These are phyloP conservation scores for Aureobasidium musti DNA, from an alignment of 2,329 filamentous ascomycete genomes.

Conservation along the genomic window DNA sequence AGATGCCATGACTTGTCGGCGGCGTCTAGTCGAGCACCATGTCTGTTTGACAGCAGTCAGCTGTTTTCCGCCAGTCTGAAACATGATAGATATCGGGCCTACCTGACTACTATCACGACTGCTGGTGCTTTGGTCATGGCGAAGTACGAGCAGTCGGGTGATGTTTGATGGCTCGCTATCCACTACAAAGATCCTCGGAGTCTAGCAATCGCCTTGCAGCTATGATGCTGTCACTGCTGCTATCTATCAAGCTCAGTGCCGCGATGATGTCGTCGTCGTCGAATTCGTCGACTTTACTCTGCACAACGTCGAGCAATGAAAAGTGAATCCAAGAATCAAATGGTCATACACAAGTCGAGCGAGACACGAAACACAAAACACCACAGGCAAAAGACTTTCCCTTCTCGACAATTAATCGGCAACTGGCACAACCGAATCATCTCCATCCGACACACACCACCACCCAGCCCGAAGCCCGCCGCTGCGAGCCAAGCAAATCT, in stretches of 20 bases:
- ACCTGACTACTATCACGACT: slow-evolving; percentile 55
- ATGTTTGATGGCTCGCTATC: background rate
- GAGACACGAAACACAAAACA: background rate
- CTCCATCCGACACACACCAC: background rate
- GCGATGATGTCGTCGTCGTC: slow-evolving; percentile 21
- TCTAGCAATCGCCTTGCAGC: background rate
- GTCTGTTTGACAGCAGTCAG: slow-evolving; percentile 54
- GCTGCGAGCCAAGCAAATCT: background rate
- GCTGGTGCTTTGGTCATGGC: slow-evolving; percentile 50
- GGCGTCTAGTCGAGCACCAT: slow-evolving; percentile 90
- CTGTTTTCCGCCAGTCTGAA: background rate
- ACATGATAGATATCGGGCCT: slow-evolving; percentile 32
- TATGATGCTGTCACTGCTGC: background rate
- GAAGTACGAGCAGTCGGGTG: background rate
- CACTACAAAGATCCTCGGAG: too few species aligned
- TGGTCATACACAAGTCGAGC: background rate
- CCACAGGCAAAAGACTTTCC: background rate
- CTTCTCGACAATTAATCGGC: slow-evolving; percentile 5
- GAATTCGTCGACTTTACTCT: background rate
- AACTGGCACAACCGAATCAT: background rate
- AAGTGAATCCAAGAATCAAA: background rate
- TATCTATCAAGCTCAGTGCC: background rate
- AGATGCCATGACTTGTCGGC: slow-evolving; percentile 96
- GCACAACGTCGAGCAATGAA: background rate
- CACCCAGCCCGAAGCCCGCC: background rate